A percentile compares a stretch with the other conserved stretches of the same genome.
These are phyloP conservation scores for Cerrena zonata DNA, from an alignment of 1,284 basidiomycete genomes.

Conservation along the genomic window DNA sequence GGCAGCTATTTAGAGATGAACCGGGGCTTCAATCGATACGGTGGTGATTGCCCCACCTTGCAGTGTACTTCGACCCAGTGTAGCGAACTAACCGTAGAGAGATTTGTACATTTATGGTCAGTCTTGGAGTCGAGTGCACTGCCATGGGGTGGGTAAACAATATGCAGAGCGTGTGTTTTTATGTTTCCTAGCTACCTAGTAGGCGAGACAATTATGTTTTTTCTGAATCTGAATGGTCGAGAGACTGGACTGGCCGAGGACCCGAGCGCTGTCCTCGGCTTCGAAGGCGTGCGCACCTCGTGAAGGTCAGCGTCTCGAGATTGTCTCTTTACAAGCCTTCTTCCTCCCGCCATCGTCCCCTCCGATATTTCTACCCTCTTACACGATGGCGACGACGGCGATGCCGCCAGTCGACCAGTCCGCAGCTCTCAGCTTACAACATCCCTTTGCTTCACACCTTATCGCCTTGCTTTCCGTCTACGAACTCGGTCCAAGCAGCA, in stretches of 20 bases:
- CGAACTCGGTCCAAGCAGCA: conserved; percentile 33
- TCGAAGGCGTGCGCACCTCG: background rate
- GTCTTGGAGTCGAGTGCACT: background rate
- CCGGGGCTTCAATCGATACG: too few relatives aligned
- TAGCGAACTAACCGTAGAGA: background rate
- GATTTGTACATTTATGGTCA: background rate
- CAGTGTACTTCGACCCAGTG: too few relatives aligned
- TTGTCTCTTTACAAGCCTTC: background rate
- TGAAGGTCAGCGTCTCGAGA: background rate
- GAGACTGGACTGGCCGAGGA: background rate
- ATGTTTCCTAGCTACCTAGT: background rate
- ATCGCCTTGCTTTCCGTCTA: conserved; percentile 36
- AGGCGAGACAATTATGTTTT: background rate
- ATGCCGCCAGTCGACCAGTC: background rate
- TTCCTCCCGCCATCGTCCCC: background rate
- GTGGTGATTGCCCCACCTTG: too few relatives aligned
- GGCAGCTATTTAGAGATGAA: too few relatives aligned
- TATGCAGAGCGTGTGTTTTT: background rate
- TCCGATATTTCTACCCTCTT: background rate
- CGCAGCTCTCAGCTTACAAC: conserved; percentile 7
- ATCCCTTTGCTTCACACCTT: conserved; percentile 35
- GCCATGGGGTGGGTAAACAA: background rate
- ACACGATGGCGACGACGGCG: background rate
- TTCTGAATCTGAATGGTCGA: background rate
- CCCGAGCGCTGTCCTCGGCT: background rate